Evolutionary conservation across 2,329 filamentous ascomycete genomes (phyloP).

Genomic region (Sporothrix humicola): DNA sequence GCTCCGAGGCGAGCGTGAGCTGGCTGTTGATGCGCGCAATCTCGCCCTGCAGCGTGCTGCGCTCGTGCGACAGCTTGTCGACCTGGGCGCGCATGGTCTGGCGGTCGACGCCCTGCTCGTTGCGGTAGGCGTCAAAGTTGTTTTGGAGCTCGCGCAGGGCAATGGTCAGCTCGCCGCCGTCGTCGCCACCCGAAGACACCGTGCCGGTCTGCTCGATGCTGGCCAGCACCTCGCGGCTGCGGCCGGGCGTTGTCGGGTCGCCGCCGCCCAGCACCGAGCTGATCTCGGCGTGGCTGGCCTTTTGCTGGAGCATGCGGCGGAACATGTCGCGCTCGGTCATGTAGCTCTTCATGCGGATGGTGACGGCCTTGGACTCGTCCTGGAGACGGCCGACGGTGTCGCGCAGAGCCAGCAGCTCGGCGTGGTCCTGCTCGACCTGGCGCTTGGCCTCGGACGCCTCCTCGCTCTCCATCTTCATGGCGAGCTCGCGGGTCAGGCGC

Average conservation of each 20-base stretch:
- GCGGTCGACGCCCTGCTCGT: slow-evolving; percentile 81
- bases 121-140: slow-evolving; percentile 87
- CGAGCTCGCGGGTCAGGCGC: slow-evolving; percentile 80
- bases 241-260: slow-evolving; percentile 54
- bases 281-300: slow-evolving; percentile 65
- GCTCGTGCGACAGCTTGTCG: slow-evolving; percentile 80
- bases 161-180: slow-evolving; percentile 73
- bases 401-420: slow-evolving; percentile 68
- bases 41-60: slow-evolving; percentile 80
- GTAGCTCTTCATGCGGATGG: slow-evolving; percentile 86
- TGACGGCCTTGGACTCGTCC: slow-evolving; percentile 83
- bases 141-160: slow-evolving; percentile 85
- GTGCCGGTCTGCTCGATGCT: slow-evolving; percentile 60
- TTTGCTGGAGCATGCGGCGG: slow-evolving; percentile 85
- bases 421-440: slow-evolving; percentile 67
- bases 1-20: slow-evolving; percentile 78
- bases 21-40: slow-evolving; percentile 81
- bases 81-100: slow-evolving; percentile 84
- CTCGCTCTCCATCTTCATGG: slow-evolving; percentile 87
- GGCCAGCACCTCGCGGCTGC: slow-evolving; percentile 57
- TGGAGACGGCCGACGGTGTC: slow-evolving; percentile 56
- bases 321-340: slow-evolving; percentile 98
- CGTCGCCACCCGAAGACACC: slow-evolving; percentile 40
- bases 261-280: slow-evolving; percentile 75
- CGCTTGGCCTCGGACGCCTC: slow-evolving; percentile 74